phyloP scores from a whole-genome alignment of 805 yeast species.

The Saturnispora silvae region DNA sequence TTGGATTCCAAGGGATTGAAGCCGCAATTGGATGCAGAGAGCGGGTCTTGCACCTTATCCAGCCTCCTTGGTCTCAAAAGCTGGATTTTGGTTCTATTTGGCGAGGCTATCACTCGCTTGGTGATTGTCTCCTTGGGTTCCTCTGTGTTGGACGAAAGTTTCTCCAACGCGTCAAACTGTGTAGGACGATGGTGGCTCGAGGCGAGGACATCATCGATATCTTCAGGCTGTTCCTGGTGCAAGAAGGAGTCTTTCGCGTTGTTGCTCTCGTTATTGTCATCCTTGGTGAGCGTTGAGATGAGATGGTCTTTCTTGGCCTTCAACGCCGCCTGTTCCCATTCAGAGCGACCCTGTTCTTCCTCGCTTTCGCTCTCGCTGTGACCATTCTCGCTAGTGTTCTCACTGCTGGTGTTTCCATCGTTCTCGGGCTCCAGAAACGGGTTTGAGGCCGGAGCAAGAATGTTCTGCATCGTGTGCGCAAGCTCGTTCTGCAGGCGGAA shows the following conservation, averaged over 20 bases:
- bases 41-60: constrained; percentile 20
- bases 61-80: constrained; percentile 38
- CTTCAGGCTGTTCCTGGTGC: constrained; percentile 1
- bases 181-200: not conserved
- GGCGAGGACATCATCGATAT: constrained; percentile 3
- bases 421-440: too few relatives aligned
- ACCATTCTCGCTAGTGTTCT: constrained; percentile 14
- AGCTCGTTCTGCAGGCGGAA: constrained; percentile 16
- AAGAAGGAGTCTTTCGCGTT: not conserved
- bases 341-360: too few relatives aligned
- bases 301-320: not conserved
- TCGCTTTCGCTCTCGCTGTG: constrained; percentile 7
- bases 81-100: constrained; percentile 28
- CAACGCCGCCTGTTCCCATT: constrained; percentile 11
- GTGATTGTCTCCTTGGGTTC: constrained; percentile 3
- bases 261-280: not conserved
- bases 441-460: too few relatives aligned
- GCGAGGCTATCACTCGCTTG: constrained; percentile 21
- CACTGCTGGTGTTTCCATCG: constrained; percentile 10
- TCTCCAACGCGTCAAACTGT: constrained; percentile 1
- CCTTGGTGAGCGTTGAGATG: not conserved
- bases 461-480: constrained; percentile 16
- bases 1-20: constrained; percentile 16
- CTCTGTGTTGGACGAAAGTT: not conserved
- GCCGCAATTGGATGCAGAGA: constrained; percentile 1